Base-by-base conservation (phyloP, 176 grass and related monocot genomes). In the Oryza nivara region DNA sequence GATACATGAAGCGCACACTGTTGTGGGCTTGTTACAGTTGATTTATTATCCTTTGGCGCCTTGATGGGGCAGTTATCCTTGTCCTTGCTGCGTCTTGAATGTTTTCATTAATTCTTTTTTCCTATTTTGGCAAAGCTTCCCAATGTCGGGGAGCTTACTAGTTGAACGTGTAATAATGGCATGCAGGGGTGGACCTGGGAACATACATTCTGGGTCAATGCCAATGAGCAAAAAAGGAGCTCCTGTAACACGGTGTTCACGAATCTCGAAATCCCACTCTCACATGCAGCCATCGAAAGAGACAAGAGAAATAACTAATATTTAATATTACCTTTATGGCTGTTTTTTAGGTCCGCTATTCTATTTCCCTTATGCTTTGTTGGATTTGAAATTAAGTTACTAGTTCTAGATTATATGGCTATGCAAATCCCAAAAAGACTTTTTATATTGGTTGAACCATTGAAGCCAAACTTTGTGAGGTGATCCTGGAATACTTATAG, bases 121-220 rank as follows among this genome's bases (percentile, higher is more conserved):
- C 17, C 65, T 28, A 34, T 72, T 40, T 48, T 14, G 17, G 9
- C 8, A 30, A 70, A 81, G 35, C 69, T 6, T 51, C 34, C 11
- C 12, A 46, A 23, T 41, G 7, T 61, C 17, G 68, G 35, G 10
- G 23, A 32, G 22, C 16, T 14, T 10, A 70, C 23, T 60, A 46
- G 74, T 43, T 69, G 74, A 73, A n/a, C 34, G 72, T 56, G 80
- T 11, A 54, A 34, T 80, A 3, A 40, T 44, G n/a, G 14, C 67
- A 32, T 38, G 9, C 19, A 61, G 56, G 20, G 56, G 56, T 61
- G 56, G 56, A 22, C 56, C 56, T 20, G 2, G 56, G 6, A 58
- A 17, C 52, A 58, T 9, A 7, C n/a, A 63, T 9, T 23, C n/a
- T 63, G 3, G 20, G n/a, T 63, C 8, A 63, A 23, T 23, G 9